Evolutionary conservation across 2,329 filamentous ascomycete genomes (phyloP), one percentile per base, ranked within the genome.

Genomic region (Hymenotorrendiella dingleyae): DNA sequence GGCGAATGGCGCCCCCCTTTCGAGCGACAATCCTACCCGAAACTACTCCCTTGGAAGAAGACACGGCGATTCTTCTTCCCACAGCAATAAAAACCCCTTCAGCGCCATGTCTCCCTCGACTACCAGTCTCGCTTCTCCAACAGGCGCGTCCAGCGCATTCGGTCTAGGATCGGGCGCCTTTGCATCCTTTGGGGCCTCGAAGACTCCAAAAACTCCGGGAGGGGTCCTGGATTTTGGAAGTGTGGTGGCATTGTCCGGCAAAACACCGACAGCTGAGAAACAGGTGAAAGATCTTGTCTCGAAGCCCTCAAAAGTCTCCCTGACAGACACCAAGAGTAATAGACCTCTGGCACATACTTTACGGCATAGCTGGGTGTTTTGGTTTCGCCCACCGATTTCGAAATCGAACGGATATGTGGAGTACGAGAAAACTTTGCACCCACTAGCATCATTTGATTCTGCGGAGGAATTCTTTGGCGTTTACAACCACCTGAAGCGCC

Each of bases 401-500:
- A 98, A 98, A 70, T 93, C 91, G 53, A 91, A 93, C 60, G 79
- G 79, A 29, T 82, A 74, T 59, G 77, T 83, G 57, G 91, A 97
- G 66, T 98, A 98, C 65, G 93, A 98, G 65, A 95, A 97, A 67
- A 97, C 91, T 6, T 82, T 94, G 48, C 85, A 93, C 58, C 80
- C 89, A 28, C 80, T 97, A 60, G 91, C 87, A 56, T 77, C 78
- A 43, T 86, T 94, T 60, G 76, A 76, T 47, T 88, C 86, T 5
- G 88, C 79, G 37, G 89, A 97, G 67, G 86, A 93, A 46, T 97
- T 98, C 63, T 96, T 89, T 80, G 74, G 79, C 36, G 81, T 95
- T 27, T 97, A 95, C 62, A 73, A 78, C 42, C 89, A 97, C 64
- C 74, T 98, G 36, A 94, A 94, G 69, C 80, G 86, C 21, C 93